Conservation (phyloP, 257 asterid genomes). For the Solanum phureja region DNA sequence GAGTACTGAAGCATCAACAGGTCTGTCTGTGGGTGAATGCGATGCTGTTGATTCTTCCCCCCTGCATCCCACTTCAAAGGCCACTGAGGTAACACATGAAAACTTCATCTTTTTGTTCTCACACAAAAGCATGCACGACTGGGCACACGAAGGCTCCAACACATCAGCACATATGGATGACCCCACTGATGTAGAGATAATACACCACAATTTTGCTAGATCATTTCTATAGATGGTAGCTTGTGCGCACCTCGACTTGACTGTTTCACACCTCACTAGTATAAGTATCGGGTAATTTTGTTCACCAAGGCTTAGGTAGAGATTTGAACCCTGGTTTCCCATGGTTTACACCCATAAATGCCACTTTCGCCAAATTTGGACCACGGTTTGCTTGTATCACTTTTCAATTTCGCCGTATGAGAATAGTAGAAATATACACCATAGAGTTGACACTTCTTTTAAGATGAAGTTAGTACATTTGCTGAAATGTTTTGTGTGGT, state of each 20-base stretch:
- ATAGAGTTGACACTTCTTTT: background rate
- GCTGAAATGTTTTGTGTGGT: background rate
- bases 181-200: background rate
- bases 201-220: background rate
- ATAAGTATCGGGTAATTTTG: background rate
- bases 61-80: constrained; percentile 63
- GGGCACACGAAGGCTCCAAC: background rate
- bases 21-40: constrained; percentile 39
- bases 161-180: background rate
- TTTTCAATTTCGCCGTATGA: background rate
- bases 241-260: background rate
- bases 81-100: constrained; percentile 44
- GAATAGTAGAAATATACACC: background rate
- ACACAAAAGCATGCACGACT: background rate
- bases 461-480: background rate
- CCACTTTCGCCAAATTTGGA: background rate
- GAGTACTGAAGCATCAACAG: constrained; percentile 52
- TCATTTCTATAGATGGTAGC: background rate
- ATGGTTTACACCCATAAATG: background rate
- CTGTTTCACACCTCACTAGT: background rate
- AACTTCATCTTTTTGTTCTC: background rate
- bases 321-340: background rate
- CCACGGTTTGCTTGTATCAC: background rate
- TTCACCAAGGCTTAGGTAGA: background rate
- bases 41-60: constrained; percentile 53